Conservation (phyloP, 208 protist species). For the Trypanosoma lewisi region DNA sequence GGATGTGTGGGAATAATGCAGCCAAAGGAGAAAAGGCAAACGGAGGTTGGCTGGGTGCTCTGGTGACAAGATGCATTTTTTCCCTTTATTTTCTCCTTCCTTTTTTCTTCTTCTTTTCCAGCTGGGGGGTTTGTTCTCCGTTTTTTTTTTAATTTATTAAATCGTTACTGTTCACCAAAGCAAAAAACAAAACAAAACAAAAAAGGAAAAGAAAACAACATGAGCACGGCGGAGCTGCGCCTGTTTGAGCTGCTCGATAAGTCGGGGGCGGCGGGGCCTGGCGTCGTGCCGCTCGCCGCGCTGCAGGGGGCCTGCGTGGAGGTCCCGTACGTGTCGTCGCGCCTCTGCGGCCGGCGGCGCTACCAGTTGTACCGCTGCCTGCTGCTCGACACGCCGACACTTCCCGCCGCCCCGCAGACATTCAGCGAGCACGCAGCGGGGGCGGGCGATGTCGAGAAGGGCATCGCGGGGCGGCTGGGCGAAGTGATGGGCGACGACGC, state of each 20-base stretch:
- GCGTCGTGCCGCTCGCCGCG: conserved; percentile 23
- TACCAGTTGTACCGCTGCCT: conserved; percentile 60
- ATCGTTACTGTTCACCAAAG: background rate
- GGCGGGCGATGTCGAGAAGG: conserved; percentile 32
- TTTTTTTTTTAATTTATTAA: conserved; percentile 7
- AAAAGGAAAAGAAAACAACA: no score
- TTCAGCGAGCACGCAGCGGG: conserved; percentile 24
- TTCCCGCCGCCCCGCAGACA: background rate
- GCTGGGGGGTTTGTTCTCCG: background rate
- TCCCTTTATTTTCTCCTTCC: conserved; percentile 17
- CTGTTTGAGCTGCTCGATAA: conserved; percentile 26
- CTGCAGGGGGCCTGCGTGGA: conserved; percentile 60
- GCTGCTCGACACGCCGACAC: conserved; percentile 30
- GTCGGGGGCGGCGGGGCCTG: background rate
- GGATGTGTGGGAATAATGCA: background rate
- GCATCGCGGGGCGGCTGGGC: conserved; percentile 25
- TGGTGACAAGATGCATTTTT: background rate
- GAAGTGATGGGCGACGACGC: conserved; percentile 7
- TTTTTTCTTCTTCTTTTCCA: no score
- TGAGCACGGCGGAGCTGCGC: conserved; percentile 24
- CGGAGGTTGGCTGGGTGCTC: no score
- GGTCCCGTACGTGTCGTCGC: conserved; percentile 48
- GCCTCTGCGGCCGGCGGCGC: conserved; percentile 36
- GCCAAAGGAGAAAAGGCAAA: no score
- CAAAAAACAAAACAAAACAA: no score